Conservation (phyloP, 2,329 filamentous ascomycete species). For the Monosporascus sp. region DNA sequence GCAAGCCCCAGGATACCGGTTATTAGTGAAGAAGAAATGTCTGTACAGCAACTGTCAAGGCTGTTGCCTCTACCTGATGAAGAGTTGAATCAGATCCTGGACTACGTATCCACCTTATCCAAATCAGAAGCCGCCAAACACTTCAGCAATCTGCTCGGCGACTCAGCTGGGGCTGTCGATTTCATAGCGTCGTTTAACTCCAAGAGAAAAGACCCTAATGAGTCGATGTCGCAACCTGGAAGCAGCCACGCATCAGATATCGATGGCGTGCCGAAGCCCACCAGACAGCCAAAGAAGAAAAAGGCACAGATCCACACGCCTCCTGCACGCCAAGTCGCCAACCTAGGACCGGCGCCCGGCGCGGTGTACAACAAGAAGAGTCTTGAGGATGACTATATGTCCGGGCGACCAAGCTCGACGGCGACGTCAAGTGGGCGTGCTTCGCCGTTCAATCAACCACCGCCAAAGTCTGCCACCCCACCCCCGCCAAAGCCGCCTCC, state of each 20-base stretch:
- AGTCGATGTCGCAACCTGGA: conserved; percentile 15
- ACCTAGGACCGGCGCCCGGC: conserved; percentile 59
- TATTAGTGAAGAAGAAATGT: conserved; percentile 36
- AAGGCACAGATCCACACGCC: conserved; percentile 60
- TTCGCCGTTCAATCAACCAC: conserved; percentile 40
- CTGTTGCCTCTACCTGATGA: conserved; percentile 82
- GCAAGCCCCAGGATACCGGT: not conserved
- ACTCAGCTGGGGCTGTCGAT: conserved; percentile 70
- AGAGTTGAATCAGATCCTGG: conserved; percentile 77
- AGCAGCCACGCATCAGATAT: conserved; percentile 17
- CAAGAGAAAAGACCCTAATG: conserved; percentile 43
- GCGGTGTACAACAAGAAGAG: conserved; percentile 71
- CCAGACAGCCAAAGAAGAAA: conserved; percentile 45
- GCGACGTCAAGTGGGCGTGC: conserved; percentile 32
- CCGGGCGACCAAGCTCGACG: conserved; percentile 40
- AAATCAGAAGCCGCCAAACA: conserved; percentile 76
- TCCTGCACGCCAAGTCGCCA: conserved; percentile 57
- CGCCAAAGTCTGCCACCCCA: conserved; percentile 44
- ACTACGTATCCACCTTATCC: conserved; percentile 73
- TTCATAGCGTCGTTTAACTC: conserved; percentile 81
- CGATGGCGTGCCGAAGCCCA: conserved; percentile 45
- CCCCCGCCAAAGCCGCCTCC: conserved; percentile 52
- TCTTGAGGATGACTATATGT: conserved; percentile 68
- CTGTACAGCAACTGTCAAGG: conserved; percentile 61
- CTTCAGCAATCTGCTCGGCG: conserved; percentile 82